Base-by-base conservation (phyloP, 306 rosid species). In the Senna siamea region DNA sequence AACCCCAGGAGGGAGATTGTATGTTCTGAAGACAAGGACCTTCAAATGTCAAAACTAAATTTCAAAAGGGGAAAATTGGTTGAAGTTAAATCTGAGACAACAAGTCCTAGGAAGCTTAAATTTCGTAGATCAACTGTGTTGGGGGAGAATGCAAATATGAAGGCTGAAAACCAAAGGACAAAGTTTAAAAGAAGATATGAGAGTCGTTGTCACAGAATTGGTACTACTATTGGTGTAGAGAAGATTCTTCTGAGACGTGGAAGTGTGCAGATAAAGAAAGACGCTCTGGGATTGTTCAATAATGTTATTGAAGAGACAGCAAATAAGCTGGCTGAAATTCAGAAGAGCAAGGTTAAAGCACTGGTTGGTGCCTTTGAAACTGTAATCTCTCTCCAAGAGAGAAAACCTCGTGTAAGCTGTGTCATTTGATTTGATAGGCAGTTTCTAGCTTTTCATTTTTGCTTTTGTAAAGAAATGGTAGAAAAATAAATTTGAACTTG, bases 351-450 rank as follows among this genome's bases (percentile, higher is more conserved):
- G 86, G 98, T 94, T 69, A 94, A 94, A 81, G 98, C 98, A 65
- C 83, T 94, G 85, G 98, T 94, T 74, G 94, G 98, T 73, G 98
- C 98, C 66, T 94, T 94, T 65, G 98, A 94, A 88, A 88, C 98
- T 51, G 96, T 91, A 64, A 94, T 94, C 81, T 94, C 96, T 64
- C 99, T 94, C 53, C 98, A 94, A 32, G 97, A 94, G 79, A 78
- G 76, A 56, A 89, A 90, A 35, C 88, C 89, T 64, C 57, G 88
- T 72, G 70, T 87, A 66, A 81, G 79, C 75, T 61, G 66, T 44
- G 73, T 35, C 66, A 50, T 63, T 74, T 86, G 89, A 88, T 59
- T 60, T 65, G 71, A 75, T 72, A 44, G 6, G 19, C 11, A 19
- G 53, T 19, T 63, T 79, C 26, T 34, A 17, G 50, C 9, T 20